Percentiles rank a stretch among this genome's conserved stretches.
Evolutionary conservation across 202 grass and related monocot genomes (phyloP).

Genomic region (Elaeis oleifera): DNA sequence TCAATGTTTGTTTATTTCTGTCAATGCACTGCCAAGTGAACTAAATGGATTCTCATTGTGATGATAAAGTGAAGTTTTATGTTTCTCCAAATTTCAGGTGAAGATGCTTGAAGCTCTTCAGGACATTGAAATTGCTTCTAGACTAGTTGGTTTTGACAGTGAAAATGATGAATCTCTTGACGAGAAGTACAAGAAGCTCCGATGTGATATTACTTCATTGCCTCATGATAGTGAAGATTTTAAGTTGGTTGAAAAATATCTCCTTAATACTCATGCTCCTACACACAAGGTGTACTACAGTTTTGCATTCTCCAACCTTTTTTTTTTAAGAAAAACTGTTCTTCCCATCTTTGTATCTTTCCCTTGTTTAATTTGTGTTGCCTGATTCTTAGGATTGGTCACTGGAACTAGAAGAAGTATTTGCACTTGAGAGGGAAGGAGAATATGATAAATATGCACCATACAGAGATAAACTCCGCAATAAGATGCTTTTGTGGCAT

Average conservation of each 20-base stretch:
- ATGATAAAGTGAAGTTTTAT: no score
- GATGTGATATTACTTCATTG: constrained; percentile 54
- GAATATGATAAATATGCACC: constrained; percentile 62
- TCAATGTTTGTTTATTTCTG: no score
- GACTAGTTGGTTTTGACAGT: constrained; percentile 74
- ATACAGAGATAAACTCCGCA: constrained; percentile 66
- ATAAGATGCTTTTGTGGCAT: constrained; percentile 98
- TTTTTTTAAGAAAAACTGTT: background rate
- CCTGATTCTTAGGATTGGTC: constrained; percentile 65
- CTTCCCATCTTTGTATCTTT: background rate
- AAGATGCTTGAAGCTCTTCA: constrained; percentile 98
- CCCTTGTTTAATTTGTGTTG: background rate
- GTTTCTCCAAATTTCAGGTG: constrained; percentile 31
- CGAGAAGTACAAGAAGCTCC: constrained; percentile 78
- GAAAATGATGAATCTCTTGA: constrained; percentile 79
- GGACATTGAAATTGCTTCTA: constrained; percentile 98
- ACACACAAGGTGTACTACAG: constrained; percentile 68
- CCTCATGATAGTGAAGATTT: constrained; percentile 80
- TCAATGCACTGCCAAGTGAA: background rate
- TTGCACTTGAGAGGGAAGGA: constrained; percentile 76
- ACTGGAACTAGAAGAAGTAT: constrained; percentile 88
- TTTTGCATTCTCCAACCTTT: constrained; percentile 5
- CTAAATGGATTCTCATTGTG: background rate
- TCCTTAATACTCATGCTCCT: constrained; percentile 88
- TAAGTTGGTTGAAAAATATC: constrained; percentile 68